Conservation (phyloP, 176 grass and related monocot species). For the Aegilops sharonensis region DNA sequence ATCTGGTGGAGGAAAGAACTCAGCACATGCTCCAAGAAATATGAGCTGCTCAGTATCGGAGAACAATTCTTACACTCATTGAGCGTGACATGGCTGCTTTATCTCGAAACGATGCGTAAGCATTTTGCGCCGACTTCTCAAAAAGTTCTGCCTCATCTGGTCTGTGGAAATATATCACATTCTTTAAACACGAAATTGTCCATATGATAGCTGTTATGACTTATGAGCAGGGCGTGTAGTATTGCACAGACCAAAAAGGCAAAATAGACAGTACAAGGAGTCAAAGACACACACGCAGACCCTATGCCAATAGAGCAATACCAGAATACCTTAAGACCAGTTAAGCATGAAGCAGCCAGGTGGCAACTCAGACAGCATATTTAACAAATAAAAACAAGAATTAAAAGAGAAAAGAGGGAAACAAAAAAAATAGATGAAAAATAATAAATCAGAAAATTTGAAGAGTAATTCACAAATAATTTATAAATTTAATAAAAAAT, state of each 20-base stretch:
- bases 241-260: background rate
- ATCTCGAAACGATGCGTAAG: conserved; percentile 80
- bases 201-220: background rate
- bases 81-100: conserved; percentile 94
- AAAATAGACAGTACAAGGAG: background rate
- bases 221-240: background rate
- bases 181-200: conserved; percentile 16
- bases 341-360: conserved; percentile 13
- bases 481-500: background rate
- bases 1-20: conserved; percentile 58
- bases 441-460: background rate
- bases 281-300: background rate
- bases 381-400: background rate
- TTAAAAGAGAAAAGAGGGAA: background rate
- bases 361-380: background rate
- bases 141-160: conserved; percentile 84
- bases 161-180: conserved; percentile 47
- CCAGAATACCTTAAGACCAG: background rate
- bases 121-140: conserved; percentile 70
- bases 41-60: conserved; percentile 22
- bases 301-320: background rate
- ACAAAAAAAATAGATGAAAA: background rate
- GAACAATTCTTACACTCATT: conserved; percentile 70
- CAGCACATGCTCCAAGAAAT: conserved; percentile 27
- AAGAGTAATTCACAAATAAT: background rate